Conservation (phyloP, 2,329 filamentous ascomycete species). For the Colletotrichum chlorophyti region DNA sequence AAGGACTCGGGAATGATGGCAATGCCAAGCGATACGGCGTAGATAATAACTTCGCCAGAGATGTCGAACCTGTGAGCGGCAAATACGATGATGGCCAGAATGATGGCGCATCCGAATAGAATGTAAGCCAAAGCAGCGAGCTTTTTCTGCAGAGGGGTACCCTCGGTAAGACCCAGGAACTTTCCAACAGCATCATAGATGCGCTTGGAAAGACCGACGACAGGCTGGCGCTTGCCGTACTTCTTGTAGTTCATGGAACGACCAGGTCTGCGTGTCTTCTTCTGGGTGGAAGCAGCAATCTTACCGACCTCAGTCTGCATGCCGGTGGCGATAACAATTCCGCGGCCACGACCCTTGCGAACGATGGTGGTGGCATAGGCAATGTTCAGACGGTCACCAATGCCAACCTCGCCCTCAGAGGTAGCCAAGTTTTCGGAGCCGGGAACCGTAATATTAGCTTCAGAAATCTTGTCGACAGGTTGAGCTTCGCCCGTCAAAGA, state of each 20-base stretch:
- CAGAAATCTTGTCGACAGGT: slow-evolving; percentile 70
- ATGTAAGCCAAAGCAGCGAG: slow-evolving; percentile 79
- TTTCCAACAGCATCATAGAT: slow-evolving; percentile 58
- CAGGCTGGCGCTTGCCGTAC: slow-evolving; percentile 57
- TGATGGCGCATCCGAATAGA: slow-evolving; percentile 74
- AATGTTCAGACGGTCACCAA: slow-evolving; percentile 77
- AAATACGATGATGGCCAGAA: slow-evolving; percentile 65
- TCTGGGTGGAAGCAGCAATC: slow-evolving; percentile 65
- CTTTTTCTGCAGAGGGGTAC: slow-evolving; percentile 81
- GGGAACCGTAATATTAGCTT: slow-evolving; percentile 52
- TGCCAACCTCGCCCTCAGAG: slow-evolving; percentile 60
- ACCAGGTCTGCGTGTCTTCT: slow-evolving; percentile 62
- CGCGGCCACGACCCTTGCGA: slow-evolving; percentile 74
- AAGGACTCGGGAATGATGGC: slow-evolving; percentile 70
- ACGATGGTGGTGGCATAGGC: slow-evolving; percentile 78
- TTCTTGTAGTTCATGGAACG: slow-evolving; percentile 61
- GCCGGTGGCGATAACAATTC: slow-evolving; percentile 75
- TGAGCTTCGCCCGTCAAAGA: slow-evolving; percentile 79
- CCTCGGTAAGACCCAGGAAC: slow-evolving; percentile 67
- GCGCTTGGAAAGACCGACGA: slow-evolving; percentile 54
- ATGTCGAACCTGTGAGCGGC: slow-evolving; percentile 61
- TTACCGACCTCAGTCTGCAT: slow-evolving; percentile 76
- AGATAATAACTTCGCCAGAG: slow-evolving; percentile 61
- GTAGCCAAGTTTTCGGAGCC: slow-evolving; percentile 53
- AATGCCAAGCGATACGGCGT: slow-evolving; percentile 64